A percentile compares a stretch with the other conserved stretches of the same genome.
Evolutionary conservation across 257 asterid genomes (phyloP).

Genomic region (Solanum ahanhuiri): DNA sequence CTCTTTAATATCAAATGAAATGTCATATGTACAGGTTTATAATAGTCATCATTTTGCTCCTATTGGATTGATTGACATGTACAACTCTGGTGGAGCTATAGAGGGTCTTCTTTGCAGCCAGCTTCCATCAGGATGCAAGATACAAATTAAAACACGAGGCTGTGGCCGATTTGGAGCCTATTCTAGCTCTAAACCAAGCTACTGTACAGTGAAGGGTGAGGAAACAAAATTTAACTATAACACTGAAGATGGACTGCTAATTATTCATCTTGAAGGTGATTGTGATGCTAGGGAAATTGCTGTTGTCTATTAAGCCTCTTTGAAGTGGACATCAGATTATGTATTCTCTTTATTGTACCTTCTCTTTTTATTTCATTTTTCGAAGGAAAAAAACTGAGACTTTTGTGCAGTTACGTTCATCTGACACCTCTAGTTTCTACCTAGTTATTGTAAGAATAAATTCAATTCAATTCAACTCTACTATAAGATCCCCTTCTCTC

Average conservation of each 20-base stretch:
- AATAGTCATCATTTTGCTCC: slow-evolving; percentile 13
- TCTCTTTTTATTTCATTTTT: background rate
- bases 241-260: slow-evolving; percentile 37
- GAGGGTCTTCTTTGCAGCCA: slow-evolving; percentile 5
- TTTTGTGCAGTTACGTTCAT: background rate
- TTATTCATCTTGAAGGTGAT: slow-evolving; percentile 28
- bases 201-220: slow-evolving; percentile 31
- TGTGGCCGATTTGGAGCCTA: slow-evolving; percentile 60
- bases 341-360: background rate
- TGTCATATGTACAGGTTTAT: background rate
- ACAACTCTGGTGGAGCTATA: slow-evolving; percentile 43
- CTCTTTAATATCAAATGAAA: background rate
- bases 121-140: background rate
- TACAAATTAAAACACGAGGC: slow-evolving; percentile 27
- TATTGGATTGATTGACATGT: slow-evolving; percentile 41
- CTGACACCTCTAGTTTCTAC: background rate
- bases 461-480: background rate
- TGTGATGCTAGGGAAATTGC: background rate
- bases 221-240: slow-evolving; percentile 28
- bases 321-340: background rate
- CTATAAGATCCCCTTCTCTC: background rate
- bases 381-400: background rate
- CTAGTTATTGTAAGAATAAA: background rate
- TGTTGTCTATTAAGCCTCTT: background rate
- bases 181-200: slow-evolving; percentile 44